phyloP scores from a whole-genome alignment of 1,284 basidiomycete genomes.

The Austroboletus novae-zelandiae region DNA sequence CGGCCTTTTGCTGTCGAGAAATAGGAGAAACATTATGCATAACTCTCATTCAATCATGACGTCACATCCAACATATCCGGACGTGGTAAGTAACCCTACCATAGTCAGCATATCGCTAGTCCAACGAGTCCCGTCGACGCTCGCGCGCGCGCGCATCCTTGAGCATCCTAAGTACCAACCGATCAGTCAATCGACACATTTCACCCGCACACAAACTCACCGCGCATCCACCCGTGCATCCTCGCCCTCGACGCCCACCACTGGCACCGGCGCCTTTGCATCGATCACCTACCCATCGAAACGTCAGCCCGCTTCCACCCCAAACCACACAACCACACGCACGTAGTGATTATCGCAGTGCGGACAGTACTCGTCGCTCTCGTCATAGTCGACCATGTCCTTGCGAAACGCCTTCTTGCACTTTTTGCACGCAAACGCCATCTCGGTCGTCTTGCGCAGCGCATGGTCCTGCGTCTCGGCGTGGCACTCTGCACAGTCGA shows the following conservation, averaged over 20 bases:
- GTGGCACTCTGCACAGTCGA: slow-evolving; percentile 94
- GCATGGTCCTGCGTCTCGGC: slow-evolving; percentile 77
- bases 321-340: slow-evolving; percentile 33
- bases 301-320: too few species aligned
- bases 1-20: too few species aligned
- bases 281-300: slow-evolving; percentile 71
- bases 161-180: slow-evolving; percentile 49
- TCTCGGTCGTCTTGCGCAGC: slow-evolving; percentile 80
- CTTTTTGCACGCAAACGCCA: slow-evolving; percentile 96
- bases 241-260: slow-evolving; percentile 85
- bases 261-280: slow-evolving; percentile 87
- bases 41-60: slow-evolving; percentile 16
- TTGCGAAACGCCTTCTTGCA: slow-evolving; percentile 97
- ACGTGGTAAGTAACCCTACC: slow-evolving; percentile 10
- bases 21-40: slow-evolving; percentile 22
- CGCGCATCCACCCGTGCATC: slow-evolving; percentile 85
- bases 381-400: slow-evolving; percentile 88
- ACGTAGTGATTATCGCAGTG: slow-evolving; percentile 99
- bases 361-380: slow-evolving; percentile 97
- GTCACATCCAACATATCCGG: slow-evolving; percentile 21
- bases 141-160: slow-evolving; percentile 67
- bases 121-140: slow-evolving; percentile 22
- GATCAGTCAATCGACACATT: neutral
- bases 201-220: slow-evolving; percentile 38
- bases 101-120: neutral